Evolutionary conservation across 1,284 basidiomycete species (phyloP).

Genomic region (Tylopilus sp.): DNA sequence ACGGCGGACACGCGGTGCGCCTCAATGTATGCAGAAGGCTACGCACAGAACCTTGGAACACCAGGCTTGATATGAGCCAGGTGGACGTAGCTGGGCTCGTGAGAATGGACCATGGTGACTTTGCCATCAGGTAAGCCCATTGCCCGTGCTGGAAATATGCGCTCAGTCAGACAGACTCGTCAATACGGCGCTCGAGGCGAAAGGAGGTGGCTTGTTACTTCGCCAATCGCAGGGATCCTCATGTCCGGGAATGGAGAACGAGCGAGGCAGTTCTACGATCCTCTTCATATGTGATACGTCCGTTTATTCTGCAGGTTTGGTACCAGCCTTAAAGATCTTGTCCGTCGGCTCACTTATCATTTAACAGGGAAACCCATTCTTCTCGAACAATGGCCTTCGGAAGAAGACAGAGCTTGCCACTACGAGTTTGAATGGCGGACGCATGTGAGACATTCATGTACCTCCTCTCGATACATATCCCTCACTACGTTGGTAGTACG

Average conservation of each 20-base stretch:
- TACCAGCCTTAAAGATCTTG: neutral
- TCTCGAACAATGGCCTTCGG: slow-evolving; percentile 66
- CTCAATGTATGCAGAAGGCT: slow-evolving; percentile 75
- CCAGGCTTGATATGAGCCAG: slow-evolving; percentile 58
- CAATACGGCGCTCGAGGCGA: slow-evolving; percentile 69
- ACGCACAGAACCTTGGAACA: slow-evolving; percentile 65
- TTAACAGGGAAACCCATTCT: slow-evolving; percentile 62
- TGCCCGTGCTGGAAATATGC: neutral
- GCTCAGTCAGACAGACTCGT: slow-evolving; percentile 53
- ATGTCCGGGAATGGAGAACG: slow-evolving; percentile 61
- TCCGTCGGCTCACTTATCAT: slow-evolving; percentile 4
- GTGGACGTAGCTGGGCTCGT: slow-evolving; percentile 72
- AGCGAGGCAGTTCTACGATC: slow-evolving; percentile 68
- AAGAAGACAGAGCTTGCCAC: slow-evolving; percentile 71
- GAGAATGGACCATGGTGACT: slow-evolving; percentile 70
- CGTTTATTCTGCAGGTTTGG: slow-evolving; percentile 59
- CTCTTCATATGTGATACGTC: slow-evolving; percentile 76
- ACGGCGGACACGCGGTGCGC: slow-evolving; percentile 58
- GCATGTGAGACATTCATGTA: slow-evolving; percentile 55
- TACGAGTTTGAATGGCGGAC: slow-evolving; percentile 82
- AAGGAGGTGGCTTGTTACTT: slow-evolving; percentile 58
- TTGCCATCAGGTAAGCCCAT: slow-evolving; percentile 73
- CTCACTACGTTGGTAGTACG: slow-evolving; percentile 54
- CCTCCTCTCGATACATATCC: neutral
- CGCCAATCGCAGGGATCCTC: slow-evolving; percentile 68